Conservation (phyloP, 75 land plant species). For the Azolla pinnata region DNA sequence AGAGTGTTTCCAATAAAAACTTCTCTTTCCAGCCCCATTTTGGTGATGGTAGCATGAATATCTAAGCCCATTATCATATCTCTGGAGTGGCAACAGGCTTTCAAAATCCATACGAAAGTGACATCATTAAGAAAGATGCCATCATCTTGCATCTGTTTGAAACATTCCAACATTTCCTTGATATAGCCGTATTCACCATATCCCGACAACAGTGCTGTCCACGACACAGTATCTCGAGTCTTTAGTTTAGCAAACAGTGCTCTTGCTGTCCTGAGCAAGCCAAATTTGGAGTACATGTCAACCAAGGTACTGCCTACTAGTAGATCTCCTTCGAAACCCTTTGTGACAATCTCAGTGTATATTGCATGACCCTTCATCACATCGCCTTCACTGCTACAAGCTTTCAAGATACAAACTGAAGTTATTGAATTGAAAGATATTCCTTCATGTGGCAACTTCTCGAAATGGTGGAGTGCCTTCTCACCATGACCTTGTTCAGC, state of each 20-base stretch:
- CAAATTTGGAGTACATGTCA: constrained; percentile 53
- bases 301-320: constrained; percentile 33
- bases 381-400: constrained; percentile 27
- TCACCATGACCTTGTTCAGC: too few relatives aligned
- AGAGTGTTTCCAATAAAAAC: constrained; percentile 34
- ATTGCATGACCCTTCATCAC: constrained; percentile 28
- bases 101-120: background rate
- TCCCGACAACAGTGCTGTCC: constrained; percentile 5
- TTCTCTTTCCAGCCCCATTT: constrained; percentile 20
- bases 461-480: too few relatives aligned
- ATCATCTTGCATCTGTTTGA: constrained; percentile 6
- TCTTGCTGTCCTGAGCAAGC: constrained; percentile 31
- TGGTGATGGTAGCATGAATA: constrained; percentile 26
- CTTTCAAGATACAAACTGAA: background rate
- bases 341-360: constrained; percentile 25
- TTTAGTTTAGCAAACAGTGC: constrained; percentile 41
- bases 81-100: constrained; percentile 23
- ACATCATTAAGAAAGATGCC: constrained; percentile 1
- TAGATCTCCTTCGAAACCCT: constrained; percentile 21
- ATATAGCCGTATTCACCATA: background rate
- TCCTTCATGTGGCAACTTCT: too few relatives aligned
- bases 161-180: constrained; percentile 9
- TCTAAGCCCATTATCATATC: constrained; percentile 28
- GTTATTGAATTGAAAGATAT: too few relatives aligned
- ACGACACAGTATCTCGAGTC: constrained; percentile 32